Evolutionary conservation across 78 protist species (phyloP).

Genomic region (Pigoraptor vietnamica): DNA sequence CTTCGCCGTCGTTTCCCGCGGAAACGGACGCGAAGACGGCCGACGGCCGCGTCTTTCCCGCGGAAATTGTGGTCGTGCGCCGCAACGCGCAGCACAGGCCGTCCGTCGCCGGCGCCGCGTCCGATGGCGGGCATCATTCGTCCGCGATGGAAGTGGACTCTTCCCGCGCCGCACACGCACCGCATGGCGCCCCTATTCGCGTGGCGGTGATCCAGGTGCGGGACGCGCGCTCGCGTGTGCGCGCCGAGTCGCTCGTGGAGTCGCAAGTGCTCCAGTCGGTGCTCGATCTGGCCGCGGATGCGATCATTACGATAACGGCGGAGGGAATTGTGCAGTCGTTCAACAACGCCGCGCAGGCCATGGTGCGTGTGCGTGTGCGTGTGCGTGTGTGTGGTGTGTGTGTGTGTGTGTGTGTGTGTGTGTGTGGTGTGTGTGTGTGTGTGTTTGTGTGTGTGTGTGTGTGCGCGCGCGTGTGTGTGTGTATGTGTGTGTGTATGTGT

Average conservation of each 20-base stretch:
- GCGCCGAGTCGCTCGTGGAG: neutral
- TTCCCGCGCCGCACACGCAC: too few relatives aligned
- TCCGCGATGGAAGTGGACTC: neutral
- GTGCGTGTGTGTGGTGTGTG: neutral
- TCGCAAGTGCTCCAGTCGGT: neutral
- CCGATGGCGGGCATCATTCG: neutral
- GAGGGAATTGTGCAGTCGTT: neutral
- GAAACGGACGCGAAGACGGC: neutral
- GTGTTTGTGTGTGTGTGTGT: neutral
- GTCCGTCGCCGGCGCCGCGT: neutral
- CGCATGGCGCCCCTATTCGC: neutral
- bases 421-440: neutral
- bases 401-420: neutral
- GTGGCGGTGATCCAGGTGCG: neutral
- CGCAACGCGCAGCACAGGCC: too few relatives aligned
- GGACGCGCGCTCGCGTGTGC: neutral
- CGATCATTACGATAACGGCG: neutral
- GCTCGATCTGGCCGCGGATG: neutral
- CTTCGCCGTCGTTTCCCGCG: neutral
- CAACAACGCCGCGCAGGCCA: neutral
- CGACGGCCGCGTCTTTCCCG: neutral
- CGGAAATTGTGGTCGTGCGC: neutral
- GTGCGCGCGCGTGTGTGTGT: neutral
- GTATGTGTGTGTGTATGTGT: neutral
- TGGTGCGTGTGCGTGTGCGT: neutral